Evolutionary conservation across 2,329 filamentous ascomycete species (phyloP).

Genomic region (Tothia fuscella): DNA sequence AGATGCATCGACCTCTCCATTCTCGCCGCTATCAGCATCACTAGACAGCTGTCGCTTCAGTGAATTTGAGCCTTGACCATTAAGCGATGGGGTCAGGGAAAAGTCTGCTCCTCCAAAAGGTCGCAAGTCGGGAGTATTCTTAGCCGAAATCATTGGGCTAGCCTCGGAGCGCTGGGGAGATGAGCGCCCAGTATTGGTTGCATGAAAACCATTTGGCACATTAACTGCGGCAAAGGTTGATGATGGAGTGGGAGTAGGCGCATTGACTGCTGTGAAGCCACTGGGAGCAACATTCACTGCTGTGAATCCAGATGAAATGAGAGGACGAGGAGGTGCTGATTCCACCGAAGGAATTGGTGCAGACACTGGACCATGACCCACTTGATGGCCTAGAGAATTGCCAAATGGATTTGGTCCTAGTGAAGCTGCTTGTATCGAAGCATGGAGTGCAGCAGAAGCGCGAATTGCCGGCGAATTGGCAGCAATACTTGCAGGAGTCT

Average conservation of each 20-base stretch:
- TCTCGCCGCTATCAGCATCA: conserved; percentile 42
- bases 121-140: conserved; percentile 47
- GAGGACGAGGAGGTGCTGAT: conserved; percentile 26
- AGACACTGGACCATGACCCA: conserved; percentile 2
- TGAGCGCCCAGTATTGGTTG: conserved; percentile 40
- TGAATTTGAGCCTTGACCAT: conserved; percentile 38
- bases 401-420: conserved; percentile 12
- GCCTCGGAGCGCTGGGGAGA: conserved; percentile 48
- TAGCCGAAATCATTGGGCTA: conserved; percentile 46
- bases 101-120: conserved; percentile 34
- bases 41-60: conserved; percentile 62
- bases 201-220: conserved; percentile 38
- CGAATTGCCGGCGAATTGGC: conserved; percentile 56
- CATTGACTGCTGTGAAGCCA: conserved; percentile 6
- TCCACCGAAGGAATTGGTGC: neutral
- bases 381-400: no score
- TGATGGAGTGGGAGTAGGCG: conserved; percentile 14
- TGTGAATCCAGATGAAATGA: conserved; percentile 54
- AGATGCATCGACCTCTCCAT: conserved; percentile 36
- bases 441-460: conserved; percentile 45
- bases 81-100: conserved; percentile 47
- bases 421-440: conserved; percentile 34
- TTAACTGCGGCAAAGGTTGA: conserved; percentile 48
- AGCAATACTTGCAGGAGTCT: conserved; percentile 37
- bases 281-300: conserved; percentile 46